These are phyloP conservation scores for Annulohypoxylon maeteangense DNA, from an alignment of 495 filamentous ascomycete species.

Conservation along the genomic window DNA sequence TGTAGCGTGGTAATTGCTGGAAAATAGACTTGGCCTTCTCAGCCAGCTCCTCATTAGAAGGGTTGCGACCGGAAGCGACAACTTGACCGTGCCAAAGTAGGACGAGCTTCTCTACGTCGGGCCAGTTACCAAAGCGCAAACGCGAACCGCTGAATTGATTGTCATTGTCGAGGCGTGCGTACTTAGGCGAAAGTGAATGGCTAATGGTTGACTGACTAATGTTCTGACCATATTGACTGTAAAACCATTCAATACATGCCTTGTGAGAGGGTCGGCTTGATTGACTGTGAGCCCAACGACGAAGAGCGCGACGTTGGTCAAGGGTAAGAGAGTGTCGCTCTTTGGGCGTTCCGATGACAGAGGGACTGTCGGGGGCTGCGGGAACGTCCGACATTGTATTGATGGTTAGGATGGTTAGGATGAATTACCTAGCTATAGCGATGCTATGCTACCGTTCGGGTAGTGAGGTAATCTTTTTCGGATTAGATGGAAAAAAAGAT, in stretches of 20 bases:
- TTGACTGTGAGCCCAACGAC: constrained; percentile 62
- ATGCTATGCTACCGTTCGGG: background rate
- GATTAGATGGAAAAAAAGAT: constrained; percentile 21
- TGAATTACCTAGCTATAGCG: constrained; percentile 5
- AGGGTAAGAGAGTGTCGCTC: constrained; percentile 64
- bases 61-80: constrained; percentile 56
- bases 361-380: constrained; percentile 39
- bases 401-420: background rate
- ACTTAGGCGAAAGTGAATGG: constrained; percentile 63
- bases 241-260: constrained; percentile 66
- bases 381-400: constrained; percentile 45
- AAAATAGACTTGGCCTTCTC: constrained; percentile 64
- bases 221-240: constrained; percentile 59
- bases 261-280: constrained; percentile 61
- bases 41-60: constrained; percentile 63
- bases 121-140: constrained; percentile 65
- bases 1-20: constrained; percentile 60
- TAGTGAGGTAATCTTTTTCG: constrained; percentile 7
- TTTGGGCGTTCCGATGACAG: constrained; percentile 42
- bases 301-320: constrained; percentile 63
- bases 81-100: constrained; percentile 62
- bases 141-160: constrained; percentile 62
- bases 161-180: constrained; percentile 63
- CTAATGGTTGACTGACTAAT: constrained; percentile 65
- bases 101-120: constrained; percentile 65